A percentile compares a stretch with the other conserved stretches of the same genome.
These are phyloP conservation scores for Alternaria dauci DNA, from an alignment of 2,329 filamentous ascomycete genomes.

Conservation along the genomic window DNA sequence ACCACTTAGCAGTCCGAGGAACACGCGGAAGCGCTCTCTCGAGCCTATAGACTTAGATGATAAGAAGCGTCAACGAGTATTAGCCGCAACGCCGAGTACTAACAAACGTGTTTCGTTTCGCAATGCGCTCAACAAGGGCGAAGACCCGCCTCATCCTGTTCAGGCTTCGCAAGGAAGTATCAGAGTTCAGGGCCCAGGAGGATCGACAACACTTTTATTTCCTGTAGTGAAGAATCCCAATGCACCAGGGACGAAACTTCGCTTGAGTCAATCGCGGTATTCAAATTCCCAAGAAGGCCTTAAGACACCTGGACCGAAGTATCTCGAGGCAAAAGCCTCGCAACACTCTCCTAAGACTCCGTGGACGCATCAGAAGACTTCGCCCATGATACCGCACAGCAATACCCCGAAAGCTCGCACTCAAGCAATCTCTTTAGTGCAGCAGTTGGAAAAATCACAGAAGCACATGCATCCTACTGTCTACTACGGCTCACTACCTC, in stretches of 20 bases:
- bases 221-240: slow-evolving; percentile 79
- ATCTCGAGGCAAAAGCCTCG: slow-evolving; percentile 18
- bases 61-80: slow-evolving; percentile 26
- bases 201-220: slow-evolving; percentile 66
- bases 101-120: slow-evolving; percentile 21
- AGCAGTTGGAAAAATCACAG: slow-evolving; percentile 30
- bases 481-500: slow-evolving; percentile 53
- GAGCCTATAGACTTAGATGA: slow-evolving; percentile 16
- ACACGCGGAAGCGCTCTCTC: slow-evolving; percentile 32
- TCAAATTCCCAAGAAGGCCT: slow-evolving; percentile 56
- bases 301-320: slow-evolving; percentile 40
- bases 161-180: slow-evolving; percentile 52
- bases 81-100: slow-evolving; percentile 16
- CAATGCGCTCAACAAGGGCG: slow-evolving; percentile 10
- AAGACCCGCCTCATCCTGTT: slow-evolving; percentile 18
- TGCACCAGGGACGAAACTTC: slow-evolving; percentile 68
- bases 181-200: slow-evolving; percentile 49
- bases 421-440: slow-evolving; percentile 29
- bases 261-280: slow-evolving; percentile 71
- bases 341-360: slow-evolving; percentile 40
- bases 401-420: slow-evolving; percentile 25
- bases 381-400: slow-evolving; percentile 24
- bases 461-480: slow-evolving; percentile 30
- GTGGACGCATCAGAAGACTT: slow-evolving; percentile 45
- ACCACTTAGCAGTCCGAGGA: slow-evolving; percentile 6